Evolutionary conservation across 1,139 yeast species (phyloP).

Genomic region (Magnusiomyces magnusii): DNA sequence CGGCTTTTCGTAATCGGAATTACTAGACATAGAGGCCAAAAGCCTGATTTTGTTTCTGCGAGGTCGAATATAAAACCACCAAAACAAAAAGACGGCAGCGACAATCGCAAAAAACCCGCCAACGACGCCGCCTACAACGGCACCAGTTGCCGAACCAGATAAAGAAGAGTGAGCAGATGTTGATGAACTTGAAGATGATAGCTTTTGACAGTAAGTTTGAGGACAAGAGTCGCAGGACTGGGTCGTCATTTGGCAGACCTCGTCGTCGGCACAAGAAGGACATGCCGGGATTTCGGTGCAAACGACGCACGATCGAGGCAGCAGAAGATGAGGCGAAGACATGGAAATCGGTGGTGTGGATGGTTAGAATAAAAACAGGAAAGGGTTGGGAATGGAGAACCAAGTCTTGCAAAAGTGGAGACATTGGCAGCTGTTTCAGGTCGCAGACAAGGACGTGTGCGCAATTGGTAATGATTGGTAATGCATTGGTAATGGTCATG

Average conservation of each 20-base stretch:
- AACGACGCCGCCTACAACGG: conserved; percentile 33
- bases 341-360: too few relatives aligned
- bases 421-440: too few relatives aligned
- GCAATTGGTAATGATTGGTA: too few relatives aligned
- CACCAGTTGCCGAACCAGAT: conserved; percentile 24
- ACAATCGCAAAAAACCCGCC: conserved; percentile 6
- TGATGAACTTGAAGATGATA: not conserved
- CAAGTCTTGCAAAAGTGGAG: too few relatives aligned
- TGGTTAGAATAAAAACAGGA: too few relatives aligned
- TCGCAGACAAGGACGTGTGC: too few relatives aligned
- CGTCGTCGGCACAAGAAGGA: conserved; percentile 26
- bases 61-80: conserved; percentile 4
- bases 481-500: too few relatives aligned
- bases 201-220: conserved; percentile 20
- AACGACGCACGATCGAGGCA: conserved; percentile 11
- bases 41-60: not conserved
- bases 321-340: too few relatives aligned
- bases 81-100: not conserved
- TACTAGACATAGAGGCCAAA: not conserved
- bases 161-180: conserved; percentile 11
- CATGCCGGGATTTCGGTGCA: conserved; percentile 21
- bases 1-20: not conserved
- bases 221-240: conserved; percentile 31
- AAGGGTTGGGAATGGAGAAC: too few relatives aligned
- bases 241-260: conserved; percentile 26